A percentile compares a stretch with the other conserved stretches of the same genome.
Evolutionary conservation across 2,329 filamentous ascomycete species (phyloP).

Genomic region (Paraphoma chrysanthemicola): DNA sequence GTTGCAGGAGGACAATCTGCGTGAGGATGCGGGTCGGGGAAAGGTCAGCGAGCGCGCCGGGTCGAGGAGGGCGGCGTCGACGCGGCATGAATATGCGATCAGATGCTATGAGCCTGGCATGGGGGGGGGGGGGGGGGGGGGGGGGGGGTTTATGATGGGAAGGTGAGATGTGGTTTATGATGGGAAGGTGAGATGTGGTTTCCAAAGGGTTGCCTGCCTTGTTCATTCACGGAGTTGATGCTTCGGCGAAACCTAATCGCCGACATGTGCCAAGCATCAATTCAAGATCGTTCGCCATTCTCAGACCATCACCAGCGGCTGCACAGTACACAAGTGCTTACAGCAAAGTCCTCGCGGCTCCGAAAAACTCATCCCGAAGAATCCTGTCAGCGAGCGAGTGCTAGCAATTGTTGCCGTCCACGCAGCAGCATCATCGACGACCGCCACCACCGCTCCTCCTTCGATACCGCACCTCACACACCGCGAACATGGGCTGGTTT

Average conservation of each 20-base stretch:
- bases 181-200: constrained; percentile 2
- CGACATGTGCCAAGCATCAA: constrained; percentile 31
- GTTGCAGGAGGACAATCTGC: constrained; percentile 70
- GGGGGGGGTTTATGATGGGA: too few relatives aligned
- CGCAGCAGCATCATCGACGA: background rate
- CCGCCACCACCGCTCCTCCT: constrained; percentile 8
- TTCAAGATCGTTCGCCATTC: constrained; percentile 13
- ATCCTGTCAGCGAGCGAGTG: too few relatives aligned
- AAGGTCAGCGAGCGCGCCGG: constrained; percentile 71
- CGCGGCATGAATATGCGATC: constrained; percentile 55
- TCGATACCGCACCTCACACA: constrained; percentile 10
- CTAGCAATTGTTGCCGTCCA: too few relatives aligned
- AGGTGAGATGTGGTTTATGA: constrained; percentile 4
- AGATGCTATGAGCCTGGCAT: constrained; percentile 26
- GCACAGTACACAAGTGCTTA: background rate
- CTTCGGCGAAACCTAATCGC: constrained; percentile 24
- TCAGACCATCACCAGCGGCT: constrained; percentile 1
- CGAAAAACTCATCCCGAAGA: too few relatives aligned
- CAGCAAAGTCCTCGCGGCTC: too few relatives aligned
- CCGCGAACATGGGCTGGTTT: constrained; percentile 60
- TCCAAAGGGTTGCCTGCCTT: constrained; percentile 19
- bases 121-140: too few relatives aligned
- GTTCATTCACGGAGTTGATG: constrained; percentile 14
- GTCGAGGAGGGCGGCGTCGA: constrained; percentile 67
- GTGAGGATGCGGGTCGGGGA: constrained; percentile 71